These are phyloP conservation scores for Rhododendron henanense DNA, from an alignment of 148 eudicot genomes.

Conservation along the genomic window DNA sequence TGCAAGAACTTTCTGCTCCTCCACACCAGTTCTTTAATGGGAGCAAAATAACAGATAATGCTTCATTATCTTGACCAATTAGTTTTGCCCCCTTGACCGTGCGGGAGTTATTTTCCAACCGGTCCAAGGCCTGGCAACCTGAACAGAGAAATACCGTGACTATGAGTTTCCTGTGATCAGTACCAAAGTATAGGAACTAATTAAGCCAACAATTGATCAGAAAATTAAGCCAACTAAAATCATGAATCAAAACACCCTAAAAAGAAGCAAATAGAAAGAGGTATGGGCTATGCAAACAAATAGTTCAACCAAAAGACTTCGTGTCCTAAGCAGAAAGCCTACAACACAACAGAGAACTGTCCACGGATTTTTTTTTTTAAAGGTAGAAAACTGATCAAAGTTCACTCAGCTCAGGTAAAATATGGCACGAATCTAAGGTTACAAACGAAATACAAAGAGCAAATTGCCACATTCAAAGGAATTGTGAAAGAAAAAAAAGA, in stretches of 20 bases:
- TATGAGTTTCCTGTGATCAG: background rate
- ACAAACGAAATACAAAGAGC: background rate
- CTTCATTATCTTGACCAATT: slow-evolving; percentile 82
- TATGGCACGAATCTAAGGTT: background rate
- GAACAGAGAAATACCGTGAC: slow-evolving; percentile 17
- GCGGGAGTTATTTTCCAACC: slow-evolving; percentile 77
- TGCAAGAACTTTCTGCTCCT: slow-evolving; percentile 37
- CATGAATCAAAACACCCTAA: no score
- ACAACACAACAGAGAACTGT: no score
- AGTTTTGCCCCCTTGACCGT: slow-evolving; percentile 76
- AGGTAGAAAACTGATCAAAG: background rate
- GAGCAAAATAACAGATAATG: slow-evolving; percentile 56
- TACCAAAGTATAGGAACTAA: background rate
- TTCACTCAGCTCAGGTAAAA: background rate
- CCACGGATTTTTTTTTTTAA: background rate
- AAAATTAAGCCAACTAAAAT: background rate
- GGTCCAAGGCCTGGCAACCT: slow-evolving; percentile 77
- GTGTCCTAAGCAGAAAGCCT: no score
- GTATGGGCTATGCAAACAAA: no score
- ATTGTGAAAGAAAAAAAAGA: background rate
- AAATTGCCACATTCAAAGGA: background rate
- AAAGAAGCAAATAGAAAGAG: no score
- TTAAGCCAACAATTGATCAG: background rate
- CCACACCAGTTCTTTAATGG: slow-evolving; percentile 57
- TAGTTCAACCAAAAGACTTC: no score